Conservation (phyloP, 1,284 basidiomycete genomes). For the Moniliophthora roreri region DNA sequence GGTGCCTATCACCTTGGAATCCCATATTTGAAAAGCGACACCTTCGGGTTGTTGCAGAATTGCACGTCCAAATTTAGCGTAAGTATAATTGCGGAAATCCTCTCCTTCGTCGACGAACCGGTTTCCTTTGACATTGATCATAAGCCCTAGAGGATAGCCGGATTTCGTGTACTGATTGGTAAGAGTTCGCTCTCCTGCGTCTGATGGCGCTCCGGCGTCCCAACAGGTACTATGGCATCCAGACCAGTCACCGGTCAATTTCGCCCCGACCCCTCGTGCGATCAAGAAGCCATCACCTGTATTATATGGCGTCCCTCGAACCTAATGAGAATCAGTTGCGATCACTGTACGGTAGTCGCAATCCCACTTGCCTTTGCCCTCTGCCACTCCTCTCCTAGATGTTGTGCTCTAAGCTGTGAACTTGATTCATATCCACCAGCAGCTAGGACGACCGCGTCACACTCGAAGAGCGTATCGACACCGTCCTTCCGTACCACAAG, state of each 20-base stretch:
- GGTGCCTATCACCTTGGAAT: conserved; percentile 39
- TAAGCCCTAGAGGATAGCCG: conserved; percentile 68
- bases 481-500: conserved; percentile 42
- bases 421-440: conserved; percentile 67
- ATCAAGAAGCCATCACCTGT: conserved; percentile 60
- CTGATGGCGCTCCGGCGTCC: conserved; percentile 59
- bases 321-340: conserved; percentile 31
- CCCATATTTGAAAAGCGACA: conserved; percentile 65
- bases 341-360: not conserved
- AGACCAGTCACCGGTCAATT: conserved; percentile 55
- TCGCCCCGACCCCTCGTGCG: conserved; percentile 52
- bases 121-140: conserved; percentile 55
- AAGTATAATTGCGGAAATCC: conserved; percentile 72
- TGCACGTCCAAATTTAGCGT: conserved; percentile 62
- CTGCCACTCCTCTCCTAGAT: conserved; percentile 57
- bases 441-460: conserved; percentile 54
- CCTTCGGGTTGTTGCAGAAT: conserved; percentile 59
- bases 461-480: conserved; percentile 31
- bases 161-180: conserved; percentile 74
- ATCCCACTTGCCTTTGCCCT: conserved; percentile 46
- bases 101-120: conserved; percentile 72
- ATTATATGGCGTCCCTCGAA: conserved; percentile 70
- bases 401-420: conserved; percentile 43
- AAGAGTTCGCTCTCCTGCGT: conserved; percentile 52
- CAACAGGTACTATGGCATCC: conserved; percentile 71